phyloP scores from a whole-genome alignment of 2,329 filamentous ascomycete species.

The Zopfia rhizophila region DNA sequence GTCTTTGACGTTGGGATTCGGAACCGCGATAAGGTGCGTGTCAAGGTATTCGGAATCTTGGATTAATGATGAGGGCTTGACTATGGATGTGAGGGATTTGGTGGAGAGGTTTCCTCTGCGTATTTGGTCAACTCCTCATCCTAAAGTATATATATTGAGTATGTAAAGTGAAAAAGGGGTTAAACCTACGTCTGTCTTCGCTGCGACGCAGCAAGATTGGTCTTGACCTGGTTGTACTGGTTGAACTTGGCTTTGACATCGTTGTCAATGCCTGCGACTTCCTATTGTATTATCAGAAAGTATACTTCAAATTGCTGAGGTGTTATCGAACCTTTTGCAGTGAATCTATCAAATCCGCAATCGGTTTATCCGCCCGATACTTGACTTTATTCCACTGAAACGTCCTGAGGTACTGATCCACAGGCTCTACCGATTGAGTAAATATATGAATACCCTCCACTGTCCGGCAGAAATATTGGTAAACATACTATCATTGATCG shows the following conservation, averaged over 20 bases:
- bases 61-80: constrained; percentile 77
- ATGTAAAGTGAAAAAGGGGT: no score
- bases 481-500: constrained; percentile 87
- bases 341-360: constrained; percentile 85
- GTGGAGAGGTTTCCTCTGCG: constrained; percentile 88
- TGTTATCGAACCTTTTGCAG: constrained; percentile 77
- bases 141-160: constrained; percentile 1
- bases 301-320: not conserved
- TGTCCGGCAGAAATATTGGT: not conserved
- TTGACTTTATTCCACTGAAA: constrained; percentile 99
- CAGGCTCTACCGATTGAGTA: constrained; percentile 74
- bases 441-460: constrained; percentile 3
- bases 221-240: constrained; percentile 93
- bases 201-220: constrained; percentile 81
- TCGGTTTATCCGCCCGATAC: constrained; percentile 90
- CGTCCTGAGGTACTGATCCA: constrained; percentile 87
- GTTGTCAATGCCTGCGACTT: constrained; percentile 90
- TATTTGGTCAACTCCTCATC: not conserved
- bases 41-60: constrained; percentile 96
- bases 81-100: constrained; percentile 89
- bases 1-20: constrained; percentile 81
- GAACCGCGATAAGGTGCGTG: constrained; percentile 92
- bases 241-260: constrained; percentile 94
- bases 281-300: constrained; percentile 64
- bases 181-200: constrained; percentile 81